Percentiles rank a stretch among this genome's conserved stretches.
Evolutionary conservation across 768 basidiomycete genomes (phyloP).

Genomic region (Pholiota molesta): DNA sequence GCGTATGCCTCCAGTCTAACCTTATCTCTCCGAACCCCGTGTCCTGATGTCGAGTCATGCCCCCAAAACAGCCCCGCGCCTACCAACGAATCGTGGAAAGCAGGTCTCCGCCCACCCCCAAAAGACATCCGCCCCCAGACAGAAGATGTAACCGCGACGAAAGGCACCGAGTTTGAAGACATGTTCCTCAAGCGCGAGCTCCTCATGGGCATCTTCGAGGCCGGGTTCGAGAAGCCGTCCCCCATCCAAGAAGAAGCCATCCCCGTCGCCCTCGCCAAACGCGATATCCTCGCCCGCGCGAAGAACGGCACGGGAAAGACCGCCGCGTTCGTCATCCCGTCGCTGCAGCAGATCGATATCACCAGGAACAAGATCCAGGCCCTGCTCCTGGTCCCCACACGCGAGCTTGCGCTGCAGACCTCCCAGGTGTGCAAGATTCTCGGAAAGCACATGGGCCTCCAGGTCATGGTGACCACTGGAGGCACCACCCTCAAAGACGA

Average conservation of each 20-base stretch:
- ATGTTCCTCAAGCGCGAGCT: conserved; percentile 91
- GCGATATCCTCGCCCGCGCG: conserved; percentile 93
- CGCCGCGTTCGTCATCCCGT: conserved; percentile 97
- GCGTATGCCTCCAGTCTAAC: conserved; percentile 11
- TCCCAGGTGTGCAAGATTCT: conserved; percentile 98
- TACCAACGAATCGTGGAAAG: conserved; percentile 62
- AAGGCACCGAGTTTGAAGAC: conserved; percentile 95
- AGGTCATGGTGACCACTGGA: conserved; percentile 99
- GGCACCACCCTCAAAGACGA: conserved; percentile 98
- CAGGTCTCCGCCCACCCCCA: conserved; percentile 79
- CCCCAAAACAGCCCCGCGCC: conserved; percentile 31
- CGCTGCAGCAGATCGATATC: conserved; percentile 90
- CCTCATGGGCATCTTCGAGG: conserved; percentile 99
- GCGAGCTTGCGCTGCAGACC: conserved; percentile 97
- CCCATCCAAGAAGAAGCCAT: conserved; percentile 99
- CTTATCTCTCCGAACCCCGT: not conserved
- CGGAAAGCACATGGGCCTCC: conserved; percentile 92
- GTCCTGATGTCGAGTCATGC: not conserved
- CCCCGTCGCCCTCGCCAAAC: conserved; percentile 89
- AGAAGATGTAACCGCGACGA: conserved; percentile 93
- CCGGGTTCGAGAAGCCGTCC: conserved; percentile 94
- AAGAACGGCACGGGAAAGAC: conserved; percentile 99
- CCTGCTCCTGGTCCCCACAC: conserved; percentile 95
- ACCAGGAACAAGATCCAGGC: conserved; percentile 90
- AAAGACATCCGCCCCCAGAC: conserved; percentile 96